A percentile compares a stretch with the other conserved stretches of the same genome.
Conservation (phyloP, 176 grass and related monocot species). For the Lolium rigidum region DNA sequence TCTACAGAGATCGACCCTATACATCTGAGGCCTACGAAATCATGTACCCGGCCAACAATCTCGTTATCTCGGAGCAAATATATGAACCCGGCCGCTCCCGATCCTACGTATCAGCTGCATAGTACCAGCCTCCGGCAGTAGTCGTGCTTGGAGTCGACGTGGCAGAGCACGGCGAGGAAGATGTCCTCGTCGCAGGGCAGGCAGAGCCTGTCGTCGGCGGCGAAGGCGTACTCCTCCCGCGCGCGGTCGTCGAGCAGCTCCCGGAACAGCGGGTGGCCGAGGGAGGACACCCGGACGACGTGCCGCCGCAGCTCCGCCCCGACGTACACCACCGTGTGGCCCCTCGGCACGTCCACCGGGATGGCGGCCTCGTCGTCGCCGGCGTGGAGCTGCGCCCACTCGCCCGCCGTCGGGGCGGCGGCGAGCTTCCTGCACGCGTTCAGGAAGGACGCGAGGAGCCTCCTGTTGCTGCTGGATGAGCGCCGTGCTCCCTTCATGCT, state of each 20-base stretch:
- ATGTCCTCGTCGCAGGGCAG: slow-evolving; percentile 84
- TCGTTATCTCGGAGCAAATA: background rate
- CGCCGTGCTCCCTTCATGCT: slow-evolving; percentile 41
- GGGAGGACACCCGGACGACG: slow-evolving; percentile 69
- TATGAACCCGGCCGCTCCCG: background rate
- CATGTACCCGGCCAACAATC: background rate
- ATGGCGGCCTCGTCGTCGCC: slow-evolving; percentile 8
- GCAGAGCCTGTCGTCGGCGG: slow-evolving; percentile 53
- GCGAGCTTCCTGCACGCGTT: slow-evolving; percentile 58
- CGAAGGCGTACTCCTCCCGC: slow-evolving; percentile 70
- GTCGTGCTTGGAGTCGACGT: slow-evolving; percentile 46
- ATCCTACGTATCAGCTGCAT: slow-evolving; percentile 29
- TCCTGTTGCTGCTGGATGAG: slow-evolving; percentile 17
- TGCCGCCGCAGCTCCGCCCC: slow-evolving; percentile 66
- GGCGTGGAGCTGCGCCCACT: slow-evolving; percentile 40
- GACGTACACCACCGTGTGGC: slow-evolving; percentile 93
- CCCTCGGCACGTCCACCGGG: slow-evolving; percentile 79
- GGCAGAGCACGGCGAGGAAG: slow-evolving; percentile 70
- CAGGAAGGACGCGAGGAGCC: slow-evolving; percentile 55
- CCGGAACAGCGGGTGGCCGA: slow-evolving; percentile 84
- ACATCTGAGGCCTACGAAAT: background rate
- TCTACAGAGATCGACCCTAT: slow-evolving; percentile 7
- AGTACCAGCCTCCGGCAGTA: background rate
- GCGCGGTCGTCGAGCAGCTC: slow-evolving; percentile 78
- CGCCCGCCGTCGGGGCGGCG: slow-evolving; percentile 20